Conservation (phyloP, 1,284 basidiomycete species). For the Wolfiporia cocos region DNA sequence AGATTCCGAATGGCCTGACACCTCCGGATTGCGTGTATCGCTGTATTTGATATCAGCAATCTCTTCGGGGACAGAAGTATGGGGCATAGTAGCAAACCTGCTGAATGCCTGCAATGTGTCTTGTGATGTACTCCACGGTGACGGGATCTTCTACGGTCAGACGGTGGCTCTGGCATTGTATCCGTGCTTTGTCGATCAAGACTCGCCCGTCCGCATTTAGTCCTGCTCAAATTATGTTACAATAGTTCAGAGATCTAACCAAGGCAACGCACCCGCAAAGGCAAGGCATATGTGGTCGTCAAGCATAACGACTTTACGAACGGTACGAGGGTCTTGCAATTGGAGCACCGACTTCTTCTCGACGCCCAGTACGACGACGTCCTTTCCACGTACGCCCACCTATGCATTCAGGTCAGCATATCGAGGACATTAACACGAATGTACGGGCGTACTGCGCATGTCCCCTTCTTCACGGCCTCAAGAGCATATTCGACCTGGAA, state of each 20-base stretch:
- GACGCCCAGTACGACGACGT: slow-evolving; percentile 94
- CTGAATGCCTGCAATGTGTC: slow-evolving; percentile 96
- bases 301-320: slow-evolving; percentile 97
- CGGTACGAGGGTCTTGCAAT: slow-evolving; percentile 96
- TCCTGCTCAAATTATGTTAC: slow-evolving; percentile 42
- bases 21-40: slow-evolving; percentile 99
- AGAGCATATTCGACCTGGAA: slow-evolving; percentile 94
- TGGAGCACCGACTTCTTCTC: slow-evolving; percentile 99
- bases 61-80: neutral
- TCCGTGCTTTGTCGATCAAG: slow-evolving; percentile 95
- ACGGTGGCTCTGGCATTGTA: slow-evolving; percentile 97
- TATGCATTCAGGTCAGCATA: slow-evolving; percentile 25
- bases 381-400: slow-evolving; percentile 95
- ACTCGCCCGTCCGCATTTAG: slow-evolving; percentile 97
- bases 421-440: neutral
- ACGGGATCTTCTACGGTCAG: slow-evolving; percentile 98
- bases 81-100: slow-evolving; percentile 70
- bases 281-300: slow-evolving; percentile 98
- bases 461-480: slow-evolving; percentile 96
- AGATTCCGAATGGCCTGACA: slow-evolving; percentile 97
- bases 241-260: slow-evolving; percentile 3
- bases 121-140: slow-evolving; percentile 97
- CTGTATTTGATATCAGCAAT: slow-evolving; percentile 32
- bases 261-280: slow-evolving; percentile 75
- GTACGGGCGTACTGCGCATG: slow-evolving; percentile 71